A percentile compares a stretch with the other conserved stretches of the same genome.
phyloP scores from a whole-genome alignment of 441 rosid genomes.

The Manihot esculenta region DNA sequence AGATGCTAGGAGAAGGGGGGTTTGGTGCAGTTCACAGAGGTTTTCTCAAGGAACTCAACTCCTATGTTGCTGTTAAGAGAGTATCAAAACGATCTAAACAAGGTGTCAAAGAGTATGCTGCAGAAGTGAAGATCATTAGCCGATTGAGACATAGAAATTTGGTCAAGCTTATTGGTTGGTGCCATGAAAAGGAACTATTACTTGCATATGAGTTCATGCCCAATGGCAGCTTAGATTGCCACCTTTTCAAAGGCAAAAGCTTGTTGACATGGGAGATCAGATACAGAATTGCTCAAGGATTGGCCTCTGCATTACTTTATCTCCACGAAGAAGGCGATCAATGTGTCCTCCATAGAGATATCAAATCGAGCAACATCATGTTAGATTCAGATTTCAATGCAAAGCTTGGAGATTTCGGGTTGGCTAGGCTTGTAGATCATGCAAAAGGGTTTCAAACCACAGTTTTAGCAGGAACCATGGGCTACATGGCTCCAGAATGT shows the following conservation, averaged over 20 bases:
- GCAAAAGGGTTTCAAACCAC: constrained; percentile 28
- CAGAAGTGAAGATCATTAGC: constrained; percentile 42
- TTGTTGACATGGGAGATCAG: constrained; percentile 32
- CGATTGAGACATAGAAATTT: constrained; percentile 37
- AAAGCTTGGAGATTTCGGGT: constrained; percentile 46
- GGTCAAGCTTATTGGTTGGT: constrained; percentile 44
- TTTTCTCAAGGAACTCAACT: constrained; percentile 17
- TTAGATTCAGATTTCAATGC: constrained; percentile 33
- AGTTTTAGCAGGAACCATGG: constrained; percentile 30
- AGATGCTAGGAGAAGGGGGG: constrained; percentile 31
- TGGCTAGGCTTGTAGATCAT: constrained; percentile 35
- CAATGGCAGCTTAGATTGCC: constrained; percentile 39
- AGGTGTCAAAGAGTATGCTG: constrained; percentile 34
- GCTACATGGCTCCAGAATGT: constrained; percentile 32
- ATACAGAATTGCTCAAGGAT: constrained; percentile 28
- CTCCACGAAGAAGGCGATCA: constrained; percentile 35
- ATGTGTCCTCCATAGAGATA: constrained; percentile 37
- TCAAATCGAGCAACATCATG: constrained; percentile 42
- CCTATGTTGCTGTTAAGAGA: constrained; percentile 32
- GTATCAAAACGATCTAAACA: constrained; percentile 33
- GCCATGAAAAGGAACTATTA: constrained; percentile 30
- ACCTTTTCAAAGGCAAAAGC: constrained; percentile 32
- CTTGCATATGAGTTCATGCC: constrained; percentile 36
- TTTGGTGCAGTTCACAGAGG: constrained; percentile 30
- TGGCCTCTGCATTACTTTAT: constrained; percentile 35